A percentile compares a stretch with the other conserved stretches of the same genome.
phyloP scores from a whole-genome alignment of 2,329 filamentous ascomycete species.

The Aureobasidium namibiae region DNA sequence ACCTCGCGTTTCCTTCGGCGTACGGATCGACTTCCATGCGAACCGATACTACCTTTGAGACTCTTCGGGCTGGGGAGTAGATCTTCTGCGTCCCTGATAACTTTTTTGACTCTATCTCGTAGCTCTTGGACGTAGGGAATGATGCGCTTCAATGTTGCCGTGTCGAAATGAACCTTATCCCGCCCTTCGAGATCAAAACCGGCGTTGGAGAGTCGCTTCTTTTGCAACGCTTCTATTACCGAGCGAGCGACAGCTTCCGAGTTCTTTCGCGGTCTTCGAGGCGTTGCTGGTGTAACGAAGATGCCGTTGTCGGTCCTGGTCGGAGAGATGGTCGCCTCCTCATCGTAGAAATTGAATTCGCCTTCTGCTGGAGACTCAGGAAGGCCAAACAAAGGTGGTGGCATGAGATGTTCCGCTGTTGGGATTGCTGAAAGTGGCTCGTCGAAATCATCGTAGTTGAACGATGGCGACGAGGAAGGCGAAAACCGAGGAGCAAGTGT shows the following conservation, averaged over 20 bases:
- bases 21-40: conserved; percentile 27
- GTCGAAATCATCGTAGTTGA: conserved; percentile 52
- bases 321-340: background rate
- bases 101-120: conserved; percentile 40
- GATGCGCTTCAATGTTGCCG: conserved; percentile 54
- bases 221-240: conserved; percentile 52
- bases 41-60: conserved; percentile 9
- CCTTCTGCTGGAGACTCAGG: background rate
- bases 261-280: conserved; percentile 42
- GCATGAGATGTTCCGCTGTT: background rate
- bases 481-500: conserved; percentile 42
- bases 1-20: conserved; percentile 26
- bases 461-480: conserved; percentile 48
- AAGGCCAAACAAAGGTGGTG: background rate
- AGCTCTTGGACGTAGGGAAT: conserved; percentile 45
- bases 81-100: conserved; percentile 39
- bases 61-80: conserved; percentile 37
- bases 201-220: conserved; percentile 22
- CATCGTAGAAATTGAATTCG: background rate
- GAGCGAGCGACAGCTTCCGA: conserved; percentile 52
- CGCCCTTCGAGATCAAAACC: conserved; percentile 19
- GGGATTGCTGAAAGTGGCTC: conserved; percentile 28
- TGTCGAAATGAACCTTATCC: conserved; percentile 60
- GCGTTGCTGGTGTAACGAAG: conserved; percentile 8
- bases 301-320: background rate